These are phyloP conservation scores for Geotrichum cucujoidarum DNA, from an alignment of 1,139 yeast genomes.

Conservation along the genomic window DNA sequence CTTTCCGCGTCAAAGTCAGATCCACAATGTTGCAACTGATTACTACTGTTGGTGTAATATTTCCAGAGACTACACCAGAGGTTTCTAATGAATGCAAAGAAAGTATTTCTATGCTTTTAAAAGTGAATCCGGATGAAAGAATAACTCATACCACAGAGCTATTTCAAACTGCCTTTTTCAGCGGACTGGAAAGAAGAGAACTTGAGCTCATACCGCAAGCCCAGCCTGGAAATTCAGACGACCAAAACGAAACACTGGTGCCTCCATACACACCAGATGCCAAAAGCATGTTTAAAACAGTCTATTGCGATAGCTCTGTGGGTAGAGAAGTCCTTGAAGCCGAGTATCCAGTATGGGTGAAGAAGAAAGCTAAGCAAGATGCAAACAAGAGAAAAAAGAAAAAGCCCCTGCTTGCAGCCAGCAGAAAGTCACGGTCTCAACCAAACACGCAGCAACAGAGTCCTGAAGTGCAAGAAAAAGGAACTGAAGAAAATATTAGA, in stretches of 20 bases:
- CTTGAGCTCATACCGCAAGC: slow-evolving; percentile 15
- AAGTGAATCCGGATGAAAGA: slow-evolving; percentile 24
- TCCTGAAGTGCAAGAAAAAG: too few relatives aligned
- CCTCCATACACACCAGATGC: slow-evolving; percentile 7
- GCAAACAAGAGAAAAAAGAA: slow-evolving; percentile 1
- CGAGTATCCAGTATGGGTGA: slow-evolving; percentile 9
- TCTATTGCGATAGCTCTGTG: neutral
- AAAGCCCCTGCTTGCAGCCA: neutral
- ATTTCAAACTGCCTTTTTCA: slow-evolving; percentile 25
- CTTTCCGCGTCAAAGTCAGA: slow-evolving; percentile 58
- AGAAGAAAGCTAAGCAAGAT: slow-evolving; percentile 2
- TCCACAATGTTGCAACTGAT: slow-evolving; percentile 13
- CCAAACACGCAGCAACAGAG: neutral
- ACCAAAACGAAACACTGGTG: neutral
- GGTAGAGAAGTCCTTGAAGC: slow-evolving; percentile 3
- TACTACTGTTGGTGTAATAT: slow-evolving; percentile 17
- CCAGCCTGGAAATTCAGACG: neutral
- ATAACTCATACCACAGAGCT: slow-evolving; percentile 21
- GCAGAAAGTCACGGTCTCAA: neutral
- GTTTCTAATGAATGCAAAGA: slow-evolving; percentile 26
- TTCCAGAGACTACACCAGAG: slow-evolving; percentile 25
- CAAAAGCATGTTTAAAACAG: neutral
- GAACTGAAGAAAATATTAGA: too few relatives aligned
- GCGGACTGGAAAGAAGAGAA: slow-evolving; percentile 18
- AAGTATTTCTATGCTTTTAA: slow-evolving; percentile 29